Base-by-base conservation (phyloP, 2,329 filamentous ascomycete species). In the Nigrograna mackinnonii region DNA sequence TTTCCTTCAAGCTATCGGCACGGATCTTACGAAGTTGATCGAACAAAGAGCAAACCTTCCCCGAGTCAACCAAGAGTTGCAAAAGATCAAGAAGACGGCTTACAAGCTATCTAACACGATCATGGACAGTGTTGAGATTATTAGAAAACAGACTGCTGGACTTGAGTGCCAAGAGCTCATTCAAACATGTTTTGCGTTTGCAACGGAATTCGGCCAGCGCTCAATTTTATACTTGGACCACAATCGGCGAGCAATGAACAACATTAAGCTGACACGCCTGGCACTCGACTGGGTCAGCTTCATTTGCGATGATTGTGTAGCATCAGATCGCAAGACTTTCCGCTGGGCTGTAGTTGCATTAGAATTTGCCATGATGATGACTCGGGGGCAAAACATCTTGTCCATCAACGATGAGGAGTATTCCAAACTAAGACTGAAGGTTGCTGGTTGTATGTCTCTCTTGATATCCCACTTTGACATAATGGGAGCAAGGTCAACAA, bases 401-500 rank as follows among this genome's bases (percentile, higher is more conserved):
- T 89, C 86, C 1, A 84, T 99, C 46, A 89, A 86, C 30, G 90
- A 96, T 44, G 82, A 87, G 30, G 92, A 99, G 62, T 99, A 96
- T 65, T 81, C 85, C 5, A 84, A 80, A 50, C 76, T 99, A 49
- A 83, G 92, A 33, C 79, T 83, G 44, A 97, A 96, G 68, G 94
- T 99, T 4, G 91, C 91, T 6, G 92, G 92, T 0, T 99, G 94
- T 68, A 99, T 99, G 94, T 91, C 90, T 16, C 79, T 99, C 18
- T 78, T 99, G 36, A 97, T 99, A 54, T 96, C 91, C 7, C 94
- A 99, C 69, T 99, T 99, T 60, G 94, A 99, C 68, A 97, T 99
- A 69, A 96, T 99, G 87, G 94, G 94, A 18, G 94, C 94, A 19
- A 84, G 92, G 59, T 96, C 91, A 5, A 96, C 86, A 31, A 79